Base-by-base conservation (phyloP, 768 basidiomycete genomes). In the Trametes cubensis region DNA sequence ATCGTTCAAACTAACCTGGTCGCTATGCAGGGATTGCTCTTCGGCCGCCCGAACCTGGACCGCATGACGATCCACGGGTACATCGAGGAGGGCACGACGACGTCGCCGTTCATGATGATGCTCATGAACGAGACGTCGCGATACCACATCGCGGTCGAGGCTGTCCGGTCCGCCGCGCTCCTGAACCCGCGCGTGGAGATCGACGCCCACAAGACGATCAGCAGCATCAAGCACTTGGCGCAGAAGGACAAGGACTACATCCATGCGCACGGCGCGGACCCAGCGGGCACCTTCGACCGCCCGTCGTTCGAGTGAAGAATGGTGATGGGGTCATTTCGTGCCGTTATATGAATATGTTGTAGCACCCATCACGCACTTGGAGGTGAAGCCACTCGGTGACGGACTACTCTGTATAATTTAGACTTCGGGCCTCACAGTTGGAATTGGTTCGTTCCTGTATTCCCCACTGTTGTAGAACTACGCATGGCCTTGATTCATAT, bases 71-170 rank as follows among this genome's bases (percentile, higher is more conserved):
- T 89, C 39, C 79, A 78, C 44, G 88, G 89, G 63, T 89, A 88
- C 69, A 76, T 75, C 39, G 89, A 90, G 71, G 88, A 90, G 74
- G 87, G 90, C 15, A 90, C 88, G 1, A 92, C 91, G 18, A 93
- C 91, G 23, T 87, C 88, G 11, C 89, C 89, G n/a, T 91, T 90
- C 63, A 88, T 89, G 85, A 90, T 90, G 89, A 86, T 90, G 88
- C 72, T 90, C 18, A 80, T 81, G 71, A 90, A 90, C 72, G 75
- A 78, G 54, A 87, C 86, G 0, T 88, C 87, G 30, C 80, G 89
- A 40, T 90, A 84, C 71, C 77, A 87, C 56, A 80, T 90, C 41
- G 89, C 88, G 34, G 75, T 81, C 5, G 79, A 78, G 14, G 89
- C 88, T 8, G 77, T 90, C 39, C 80, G 81, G 15, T 82, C 81